Evolutionary conservation across 345 rosid species (phyloP), one percentile per base, ranked within the genome.

Genomic region (Camelina sativa): DNA sequence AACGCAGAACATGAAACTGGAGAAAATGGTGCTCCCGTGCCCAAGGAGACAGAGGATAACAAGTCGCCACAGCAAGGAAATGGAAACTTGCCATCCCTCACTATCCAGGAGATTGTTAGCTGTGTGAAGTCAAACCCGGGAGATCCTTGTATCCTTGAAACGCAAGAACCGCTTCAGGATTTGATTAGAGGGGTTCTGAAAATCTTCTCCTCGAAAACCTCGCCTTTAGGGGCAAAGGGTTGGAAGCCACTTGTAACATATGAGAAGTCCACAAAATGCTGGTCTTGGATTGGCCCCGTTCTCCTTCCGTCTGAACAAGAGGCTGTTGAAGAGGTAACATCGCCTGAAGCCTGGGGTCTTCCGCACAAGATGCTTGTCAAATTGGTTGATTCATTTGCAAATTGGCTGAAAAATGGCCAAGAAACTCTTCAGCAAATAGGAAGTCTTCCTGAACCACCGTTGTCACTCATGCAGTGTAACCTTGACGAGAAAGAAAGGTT

Each of bases 401-500:
- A 84, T 79, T 92, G 99, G 99, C 94, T 96, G 73, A 92, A 92
- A 83, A 88, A 87, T 70, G 88, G 96, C 75, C 97, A 91, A 78
- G 98, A 96, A 83, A 96, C 92, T 48, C 97, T 96, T 68, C 94
- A 88, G 63, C 94, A 86, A 80, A 87, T 96, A 54, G 99, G 99
- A 16, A 92, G 96, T 77, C 98, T 96, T 80, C 98, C 98, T 30
- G 87, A 89, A 46, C 99, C 99, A 23, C 99, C 99, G 2, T 65
- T 86, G 71, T 87, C 91, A 15, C 79, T 91, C 80, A 77, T 87
- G 91, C 98, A 90, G 72, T 83, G 80, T 81, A 89, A 85, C 81
- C 76, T 86, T 81, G 99, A 92, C 76, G 98, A 92, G 85, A 96
- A 92, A 79, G 99, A 96, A 74, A 87, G 99, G 80, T 96, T 96